Evolutionary conservation across 495 filamentous ascomycete species (phyloP).

Genomic region (Neurospora africana): DNA sequence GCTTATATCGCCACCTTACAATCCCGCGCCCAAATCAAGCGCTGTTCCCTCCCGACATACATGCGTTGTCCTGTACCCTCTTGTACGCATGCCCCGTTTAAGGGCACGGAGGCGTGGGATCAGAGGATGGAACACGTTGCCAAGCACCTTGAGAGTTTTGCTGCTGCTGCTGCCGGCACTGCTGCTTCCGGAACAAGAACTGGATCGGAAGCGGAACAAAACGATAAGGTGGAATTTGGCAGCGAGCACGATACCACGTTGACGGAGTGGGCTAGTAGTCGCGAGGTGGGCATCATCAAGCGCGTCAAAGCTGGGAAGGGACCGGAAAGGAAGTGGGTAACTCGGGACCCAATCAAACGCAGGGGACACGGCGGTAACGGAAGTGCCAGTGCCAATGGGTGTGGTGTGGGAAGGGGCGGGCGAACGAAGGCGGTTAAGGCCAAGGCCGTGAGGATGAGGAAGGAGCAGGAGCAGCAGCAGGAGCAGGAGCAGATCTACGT

Average conservation of each 20-base stretch:
- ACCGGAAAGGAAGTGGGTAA: neutral
- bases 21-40: conserved; percentile 45
- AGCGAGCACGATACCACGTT: conserved; percentile 27
- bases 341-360: neutral
- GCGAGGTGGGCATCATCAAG: conserved; percentile 30
- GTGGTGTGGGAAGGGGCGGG: neutral
- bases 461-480: neutral
- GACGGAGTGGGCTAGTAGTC: conserved; percentile 34
- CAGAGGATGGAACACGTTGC: conserved; percentile 86
- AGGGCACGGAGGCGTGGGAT: conserved; percentile 61
- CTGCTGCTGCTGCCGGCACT: conserved; percentile 5
- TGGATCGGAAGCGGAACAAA: conserved; percentile 8
- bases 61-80: conserved; percentile 49
- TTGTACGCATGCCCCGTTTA: conserved; percentile 32
- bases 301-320: neutral
- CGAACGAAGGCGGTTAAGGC: neutral
- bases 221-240: conserved; percentile 24
- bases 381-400: neutral
- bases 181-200: neutral
- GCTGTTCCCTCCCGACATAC: conserved; percentile 49
- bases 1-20: conserved; percentile 30
- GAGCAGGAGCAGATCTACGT: neutral
- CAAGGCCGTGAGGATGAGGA: neutral
- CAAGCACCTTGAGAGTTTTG: conserved; percentile 58
- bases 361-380: neutral